Conservation (phyloP, 2,329 filamentous ascomycete species). For the Epichloe sp. region DNA sequence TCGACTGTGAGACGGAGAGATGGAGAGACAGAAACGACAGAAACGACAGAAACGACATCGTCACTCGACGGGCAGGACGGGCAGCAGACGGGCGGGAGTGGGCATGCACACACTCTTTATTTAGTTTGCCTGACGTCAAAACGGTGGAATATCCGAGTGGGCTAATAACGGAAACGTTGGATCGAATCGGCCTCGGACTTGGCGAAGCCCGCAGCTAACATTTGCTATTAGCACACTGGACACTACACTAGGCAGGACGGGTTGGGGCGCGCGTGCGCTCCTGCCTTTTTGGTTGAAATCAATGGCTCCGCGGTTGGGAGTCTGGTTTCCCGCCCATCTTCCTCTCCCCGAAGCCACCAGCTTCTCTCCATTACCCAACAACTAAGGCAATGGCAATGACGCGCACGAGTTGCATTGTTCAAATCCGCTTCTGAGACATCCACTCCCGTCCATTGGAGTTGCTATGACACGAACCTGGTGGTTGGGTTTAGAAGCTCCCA, state of each 20-base stretch:
- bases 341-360: too few relatives aligned
- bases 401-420: too few relatives aligned
- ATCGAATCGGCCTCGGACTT: neutral
- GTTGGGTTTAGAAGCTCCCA: too few relatives aligned
- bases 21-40: too few relatives aligned
- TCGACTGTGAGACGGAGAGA: neutral
- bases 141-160: neutral
- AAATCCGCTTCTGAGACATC: too few relatives aligned
- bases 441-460: too few relatives aligned
- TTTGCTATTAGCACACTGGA: neutral
- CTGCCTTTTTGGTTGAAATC: neutral
- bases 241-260: neutral
- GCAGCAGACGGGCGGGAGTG: neutral
- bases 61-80: too few relatives aligned
- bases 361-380: too few relatives aligned
- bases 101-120: neutral
- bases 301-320: neutral
- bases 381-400: too few relatives aligned
- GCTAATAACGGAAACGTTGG: neutral
- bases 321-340: too few relatives aligned
- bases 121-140: neutral
- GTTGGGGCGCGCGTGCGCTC: neutral
- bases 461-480: too few relatives aligned
- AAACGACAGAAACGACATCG: neutral
- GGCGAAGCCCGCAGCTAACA: neutral